Conservation (phyloP, 441 rosid species). For the Aquilaria agallochum region DNA sequence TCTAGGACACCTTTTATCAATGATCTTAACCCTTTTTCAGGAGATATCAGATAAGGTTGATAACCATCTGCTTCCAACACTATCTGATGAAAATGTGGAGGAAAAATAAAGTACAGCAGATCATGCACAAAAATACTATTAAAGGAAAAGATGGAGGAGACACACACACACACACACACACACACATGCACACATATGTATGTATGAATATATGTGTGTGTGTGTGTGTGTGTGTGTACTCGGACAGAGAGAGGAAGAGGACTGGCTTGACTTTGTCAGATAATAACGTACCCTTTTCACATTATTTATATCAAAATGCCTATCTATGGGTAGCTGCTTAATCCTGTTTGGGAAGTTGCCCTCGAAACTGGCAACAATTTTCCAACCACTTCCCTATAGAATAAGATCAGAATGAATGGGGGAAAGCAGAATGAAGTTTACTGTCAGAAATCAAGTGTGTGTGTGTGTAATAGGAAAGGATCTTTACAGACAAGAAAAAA, state of each 20-base stretch:
- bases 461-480: too few species aligned
- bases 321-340: constrained; percentile 95
- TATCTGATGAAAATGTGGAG: constrained; percentile 44
- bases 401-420: constrained; percentile 1
- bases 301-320: constrained; percentile 84
- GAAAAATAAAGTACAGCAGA: constrained; percentile 12
- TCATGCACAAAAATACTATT: constrained; percentile 2
- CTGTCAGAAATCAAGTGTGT: neutral
- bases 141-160: constrained; percentile 8
- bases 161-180: too few species aligned
- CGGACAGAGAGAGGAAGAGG: too few species aligned
- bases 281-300: constrained; percentile 70
- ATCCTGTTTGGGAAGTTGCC: constrained; percentile 88
- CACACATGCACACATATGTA: too few species aligned
- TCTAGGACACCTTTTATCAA: constrained; percentile 90
- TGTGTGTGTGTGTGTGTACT: too few species aligned
- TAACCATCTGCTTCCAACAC: constrained; percentile 97
- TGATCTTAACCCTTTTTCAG: constrained; percentile 96
- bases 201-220: too few species aligned
- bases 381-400: constrained; percentile 95
- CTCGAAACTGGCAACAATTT: constrained; percentile 95
- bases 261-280: too few species aligned
- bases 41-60: constrained; percentile 97
- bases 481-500: too few species aligned
- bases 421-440: constrained; percentile 7